Base-by-base conservation (phyloP, 129 eudicot species). In the Tanacetum coccineum region DNA sequence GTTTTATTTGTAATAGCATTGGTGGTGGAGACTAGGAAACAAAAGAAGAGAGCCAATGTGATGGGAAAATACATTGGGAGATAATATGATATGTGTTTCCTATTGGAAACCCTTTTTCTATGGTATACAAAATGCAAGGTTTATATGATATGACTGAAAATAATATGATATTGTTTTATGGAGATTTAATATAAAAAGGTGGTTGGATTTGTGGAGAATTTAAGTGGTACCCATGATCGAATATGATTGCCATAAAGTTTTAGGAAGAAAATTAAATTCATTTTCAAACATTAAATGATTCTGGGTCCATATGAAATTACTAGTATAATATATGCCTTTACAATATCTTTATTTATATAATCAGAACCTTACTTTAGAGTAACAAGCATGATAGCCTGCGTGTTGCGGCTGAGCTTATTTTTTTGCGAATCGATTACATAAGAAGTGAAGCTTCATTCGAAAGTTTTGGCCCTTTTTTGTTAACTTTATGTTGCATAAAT, bases 201-300 rank as follows among this genome's bases (percentile, higher is more conserved):
- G 40, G 79, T 75, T 52, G 70, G 70, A 53, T 50, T 68, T 57
- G 14, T 54, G 64, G 50, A 56, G 68, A 32, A 67, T 68, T 67
- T 39, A 74, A 67, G 88, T 87, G 91, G 91, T 83, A 72, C 82
- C 86, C 91, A 87, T 82, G 95, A 84, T 87, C 88, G 84, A 80
- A 84, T 80, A 84, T 87, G 88, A 80, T 79, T 78, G 72, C 67
- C 87, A 80, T 71, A 69, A 68, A 44, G 68, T 56, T 66, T 68
- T 26, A 8, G 22, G 64, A 6, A 22, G 30, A 62, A 51, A 20
- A 51, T 8, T 3, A 15, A n/a, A 10, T 6, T 51, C 21, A 2
- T 40, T 74, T 59, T 59, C 61, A 57, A 36, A 10, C 36, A 74
- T 15, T 21, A 10, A 74, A 73, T n/a, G 12, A 8, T 48, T 65